A percentile compares a stretch with the other conserved stretches of the same genome.
Conservation (phyloP, 2,329 filamentous ascomycete species). For the Simplicillium sp. region DNA sequence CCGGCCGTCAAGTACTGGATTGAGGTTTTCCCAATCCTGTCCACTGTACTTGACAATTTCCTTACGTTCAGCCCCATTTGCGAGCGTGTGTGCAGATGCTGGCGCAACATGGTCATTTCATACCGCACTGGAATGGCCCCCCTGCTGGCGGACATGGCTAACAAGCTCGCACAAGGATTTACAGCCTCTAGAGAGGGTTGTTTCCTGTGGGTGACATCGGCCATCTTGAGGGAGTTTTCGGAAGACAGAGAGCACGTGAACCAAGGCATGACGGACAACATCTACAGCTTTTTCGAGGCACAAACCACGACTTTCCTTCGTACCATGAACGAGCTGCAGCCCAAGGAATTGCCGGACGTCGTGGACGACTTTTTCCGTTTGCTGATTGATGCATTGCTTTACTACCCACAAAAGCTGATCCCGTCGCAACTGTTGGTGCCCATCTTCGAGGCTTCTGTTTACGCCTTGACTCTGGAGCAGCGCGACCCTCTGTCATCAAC, state of each 20-base stretch:
- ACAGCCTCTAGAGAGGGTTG: slow-evolving; percentile 81
- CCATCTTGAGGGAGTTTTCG: slow-evolving; percentile 90
- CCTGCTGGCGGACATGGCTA: slow-evolving; percentile 74
- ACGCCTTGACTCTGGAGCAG: slow-evolving; percentile 80
- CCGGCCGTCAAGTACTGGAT: slow-evolving; percentile 94
- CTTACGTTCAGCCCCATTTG: slow-evolving; percentile 79
- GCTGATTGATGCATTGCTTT: slow-evolving; percentile 82
- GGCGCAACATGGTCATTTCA: slow-evolving; percentile 93
- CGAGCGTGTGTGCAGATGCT: slow-evolving; percentile 88
- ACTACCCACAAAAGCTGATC: slow-evolving; percentile 79
- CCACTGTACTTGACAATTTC: slow-evolving; percentile 82
- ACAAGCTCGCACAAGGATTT: slow-evolving; percentile 81
- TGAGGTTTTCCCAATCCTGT: slow-evolving; percentile 81
- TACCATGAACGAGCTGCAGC: slow-evolving; percentile 75
- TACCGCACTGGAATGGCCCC: slow-evolving; percentile 86
- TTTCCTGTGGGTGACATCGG: slow-evolving; percentile 97
- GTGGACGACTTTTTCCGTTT: slow-evolving; percentile 97
- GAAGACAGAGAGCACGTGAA: slow-evolving; percentile 82
- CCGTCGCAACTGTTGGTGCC: slow-evolving; percentile 69
- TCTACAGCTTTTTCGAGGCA: slow-evolving; percentile 91
- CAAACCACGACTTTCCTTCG: slow-evolving; percentile 85
- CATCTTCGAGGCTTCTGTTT: slow-evolving; percentile 80
- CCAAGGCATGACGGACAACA: slow-evolving; percentile 69
- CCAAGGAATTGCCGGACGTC: slow-evolving; percentile 65
- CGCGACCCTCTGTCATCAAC: slow-evolving; percentile 85